Percentiles rank a stretch among this genome's conserved stretches.
Evolutionary conservation across 2,329 filamentous ascomycete genomes (phyloP).

Genomic region (Massarina eburnea): DNA sequence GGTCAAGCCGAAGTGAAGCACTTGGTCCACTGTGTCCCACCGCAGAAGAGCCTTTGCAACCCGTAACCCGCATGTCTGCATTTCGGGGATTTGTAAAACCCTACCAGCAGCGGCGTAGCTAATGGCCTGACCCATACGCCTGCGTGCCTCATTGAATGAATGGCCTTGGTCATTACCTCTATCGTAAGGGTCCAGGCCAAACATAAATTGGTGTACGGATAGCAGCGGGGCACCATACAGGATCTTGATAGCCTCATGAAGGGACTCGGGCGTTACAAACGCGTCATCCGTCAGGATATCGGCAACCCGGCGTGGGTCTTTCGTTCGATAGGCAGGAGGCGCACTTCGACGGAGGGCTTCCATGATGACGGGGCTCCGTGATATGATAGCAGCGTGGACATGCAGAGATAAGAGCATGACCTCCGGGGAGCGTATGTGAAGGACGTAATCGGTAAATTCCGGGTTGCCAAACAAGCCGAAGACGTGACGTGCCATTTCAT

Average conservation of each 20-base stretch:
- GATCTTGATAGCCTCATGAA: constrained; percentile 39
- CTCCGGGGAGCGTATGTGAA: constrained; percentile 36
- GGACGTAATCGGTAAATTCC: constrained; percentile 40
- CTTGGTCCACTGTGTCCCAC: constrained; percentile 65
- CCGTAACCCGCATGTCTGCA: constrained; percentile 61
- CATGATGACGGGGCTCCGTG: constrained; percentile 38
- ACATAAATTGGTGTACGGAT: constrained; percentile 26
- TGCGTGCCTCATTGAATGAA: constrained; percentile 31
- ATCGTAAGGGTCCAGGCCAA: constrained; percentile 31
- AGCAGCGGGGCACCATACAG: constrained; percentile 41
- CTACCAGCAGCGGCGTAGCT: constrained; percentile 67
- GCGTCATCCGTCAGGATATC: constrained; percentile 31
- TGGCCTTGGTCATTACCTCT: constrained; percentile 23
- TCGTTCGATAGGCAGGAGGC: constrained; percentile 20
- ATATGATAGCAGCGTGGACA: constrained; percentile 39
- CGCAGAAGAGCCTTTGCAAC: constrained; percentile 60
- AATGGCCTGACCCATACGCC: constrained; percentile 46
- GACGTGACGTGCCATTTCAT: constrained; percentile 37
- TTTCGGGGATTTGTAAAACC: constrained; percentile 57
- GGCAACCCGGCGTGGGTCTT: constrained; percentile 27
- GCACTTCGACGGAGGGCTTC: constrained; percentile 27
- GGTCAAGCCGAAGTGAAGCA: constrained; percentile 61
- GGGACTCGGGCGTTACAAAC: constrained; percentile 30
- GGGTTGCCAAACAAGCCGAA: constrained; percentile 37
- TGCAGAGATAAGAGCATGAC: constrained; percentile 33